phyloP scores from a whole-genome alignment of 495 filamentous ascomycete species.

The Annulohypoxylon bovei region DNA sequence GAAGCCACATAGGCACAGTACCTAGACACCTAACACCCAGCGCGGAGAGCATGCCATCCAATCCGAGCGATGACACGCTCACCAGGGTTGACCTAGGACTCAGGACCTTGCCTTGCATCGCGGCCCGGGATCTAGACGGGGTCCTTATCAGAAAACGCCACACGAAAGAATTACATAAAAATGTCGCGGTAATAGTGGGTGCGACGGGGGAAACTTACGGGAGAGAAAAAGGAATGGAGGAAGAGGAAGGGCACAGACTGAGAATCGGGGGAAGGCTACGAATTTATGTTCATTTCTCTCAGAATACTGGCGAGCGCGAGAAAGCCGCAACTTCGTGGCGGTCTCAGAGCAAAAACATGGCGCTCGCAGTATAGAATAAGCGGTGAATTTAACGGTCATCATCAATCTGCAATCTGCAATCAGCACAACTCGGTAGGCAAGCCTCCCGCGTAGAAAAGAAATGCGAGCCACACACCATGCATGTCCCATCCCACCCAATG shows the following conservation, averaged over 20 bases:
- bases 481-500: conserved; percentile 19
- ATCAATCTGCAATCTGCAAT: conserved; percentile 2
- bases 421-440: not conserved
- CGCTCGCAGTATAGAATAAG: not conserved
- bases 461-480: not conserved
- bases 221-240: not conserved
- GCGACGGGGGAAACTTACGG: not conserved
- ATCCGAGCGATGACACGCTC: not conserved
- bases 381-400: conserved; percentile 24
- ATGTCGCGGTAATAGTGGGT: not conserved
- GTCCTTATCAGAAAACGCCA: not conserved
- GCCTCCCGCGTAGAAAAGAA: not conserved
- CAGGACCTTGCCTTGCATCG: not conserved
- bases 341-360: not conserved
- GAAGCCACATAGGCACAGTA: not conserved
- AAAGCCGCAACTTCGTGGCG: conserved; percentile 15
- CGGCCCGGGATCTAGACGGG: not conserved
- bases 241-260: not conserved
- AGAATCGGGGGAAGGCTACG: not conserved
- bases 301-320: not conserved
- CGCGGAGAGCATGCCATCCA: not conserved
- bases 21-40: not conserved
- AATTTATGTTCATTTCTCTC: conserved; percentile 10
- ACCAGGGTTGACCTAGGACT: not conserved
- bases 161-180: not conserved